Percentiles rank a stretch among this genome's conserved stretches.
phyloP scores from a whole-genome alignment of 176 grass and related monocot genomes.

The Phoenix roebelenii region DNA sequence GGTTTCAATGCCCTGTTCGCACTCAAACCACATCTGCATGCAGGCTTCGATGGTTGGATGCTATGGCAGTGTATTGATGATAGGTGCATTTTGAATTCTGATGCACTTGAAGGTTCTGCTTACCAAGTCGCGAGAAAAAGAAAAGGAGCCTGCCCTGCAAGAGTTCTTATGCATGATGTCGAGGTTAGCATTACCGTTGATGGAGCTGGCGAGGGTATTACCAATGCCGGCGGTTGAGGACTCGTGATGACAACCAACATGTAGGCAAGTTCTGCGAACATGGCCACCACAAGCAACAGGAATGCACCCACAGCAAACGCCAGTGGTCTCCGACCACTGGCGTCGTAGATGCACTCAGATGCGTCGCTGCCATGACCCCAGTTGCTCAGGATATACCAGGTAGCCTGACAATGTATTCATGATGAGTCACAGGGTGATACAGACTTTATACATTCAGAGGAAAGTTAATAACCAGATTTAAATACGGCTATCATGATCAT shows the following conservation, averaged over 20 bases:
- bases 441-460: too few relatives aligned
- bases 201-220: too few relatives aligned
- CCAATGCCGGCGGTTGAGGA: slow-evolving; percentile 7
- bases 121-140: slow-evolving; percentile 82
- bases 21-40: too few relatives aligned
- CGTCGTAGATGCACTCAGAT: slow-evolving; percentile 52
- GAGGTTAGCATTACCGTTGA: too few relatives aligned
- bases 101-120: not conserved
- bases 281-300: slow-evolving; percentile 67
- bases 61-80: not conserved
- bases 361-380: slow-evolving; percentile 21
- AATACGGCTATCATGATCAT: not conserved
- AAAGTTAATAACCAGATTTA: not conserved
- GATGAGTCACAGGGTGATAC: too few relatives aligned
- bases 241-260: slow-evolving; percentile 60
- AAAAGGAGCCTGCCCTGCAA: slow-evolving; percentile 40
- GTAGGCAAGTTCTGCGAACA: slow-evolving; percentile 85
- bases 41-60: too few relatives aligned
- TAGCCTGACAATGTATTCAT: slow-evolving; percentile 28
- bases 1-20: too few relatives aligned
- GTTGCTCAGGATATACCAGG: slow-evolving; percentile 55
- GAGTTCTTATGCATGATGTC: too few relatives aligned
- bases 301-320: slow-evolving; percentile 61
- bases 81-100: too few relatives aligned
- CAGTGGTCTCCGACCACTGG: slow-evolving; percentile 44